phyloP scores from a whole-genome alignment of 2,329 filamentous ascomycete genomes.

The Sarocladiaceae sp. region DNA sequence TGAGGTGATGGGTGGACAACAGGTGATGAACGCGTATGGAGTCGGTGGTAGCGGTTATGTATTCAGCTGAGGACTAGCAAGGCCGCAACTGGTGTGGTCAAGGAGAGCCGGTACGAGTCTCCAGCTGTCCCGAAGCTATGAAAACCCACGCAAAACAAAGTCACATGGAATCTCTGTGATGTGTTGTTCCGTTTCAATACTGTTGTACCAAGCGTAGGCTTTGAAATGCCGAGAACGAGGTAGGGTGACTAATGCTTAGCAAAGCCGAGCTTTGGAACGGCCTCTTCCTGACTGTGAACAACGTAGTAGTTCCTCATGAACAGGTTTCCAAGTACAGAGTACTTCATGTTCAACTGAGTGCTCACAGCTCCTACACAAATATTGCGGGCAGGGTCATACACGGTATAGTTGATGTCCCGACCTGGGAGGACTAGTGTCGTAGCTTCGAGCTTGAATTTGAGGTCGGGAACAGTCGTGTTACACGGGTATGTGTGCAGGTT shows the following conservation, averaged over 20 bases:
- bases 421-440: slow-evolving; percentile 50
- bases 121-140: no score
- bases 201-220: no score
- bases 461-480: slow-evolving; percentile 35
- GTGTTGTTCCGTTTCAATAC: no score
- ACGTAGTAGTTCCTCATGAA: slow-evolving; percentile 3
- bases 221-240: not conserved
- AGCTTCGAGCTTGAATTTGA: slow-evolving; percentile 49
- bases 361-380: not conserved
- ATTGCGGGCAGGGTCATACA: not conserved
- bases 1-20: no score
- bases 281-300: not conserved
- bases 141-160: no score
- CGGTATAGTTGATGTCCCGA: slow-evolving; percentile 41
- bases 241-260: not conserved
- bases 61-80: no score
- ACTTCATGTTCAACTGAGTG: not conserved
- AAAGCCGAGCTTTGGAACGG: not conserved
- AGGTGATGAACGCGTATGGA: no score
- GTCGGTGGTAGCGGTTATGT: no score
- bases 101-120: no score
- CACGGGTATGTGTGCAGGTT: slow-evolving; percentile 38
- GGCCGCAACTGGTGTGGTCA: no score
- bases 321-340: not conserved
- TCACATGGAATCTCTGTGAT: no score